A percentile compares a stretch with the other conserved stretches of the same genome.
Evolutionary conservation across 2,329 filamentous ascomycete species (phyloP).

Genomic region (Emydomyces testavorans): DNA sequence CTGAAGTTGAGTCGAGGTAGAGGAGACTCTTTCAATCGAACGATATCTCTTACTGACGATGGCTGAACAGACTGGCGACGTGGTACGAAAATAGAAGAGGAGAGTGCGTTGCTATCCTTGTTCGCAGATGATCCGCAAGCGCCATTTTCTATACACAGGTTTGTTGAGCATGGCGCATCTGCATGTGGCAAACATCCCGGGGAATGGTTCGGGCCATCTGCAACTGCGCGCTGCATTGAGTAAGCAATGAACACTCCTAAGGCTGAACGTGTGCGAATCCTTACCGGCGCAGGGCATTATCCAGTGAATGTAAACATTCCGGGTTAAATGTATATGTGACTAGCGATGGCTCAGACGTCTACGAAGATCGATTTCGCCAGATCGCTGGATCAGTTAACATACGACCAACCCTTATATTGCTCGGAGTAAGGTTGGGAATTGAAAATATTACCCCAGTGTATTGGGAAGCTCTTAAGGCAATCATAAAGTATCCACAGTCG

Average conservation of each 20-base stretch:
- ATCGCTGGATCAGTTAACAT: conserved; percentile 57
- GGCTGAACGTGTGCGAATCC: background rate
- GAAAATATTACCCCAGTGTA: conserved; percentile 92
- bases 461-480: conserved; percentile 79
- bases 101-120: conserved; percentile 60
- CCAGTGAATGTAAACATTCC: conserved; percentile 50
- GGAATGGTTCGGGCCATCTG: conserved; percentile 98
- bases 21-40: background rate
- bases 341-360: conserved; percentile 81
- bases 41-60: background rate
- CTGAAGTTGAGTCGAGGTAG: conserved; percentile 67
- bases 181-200: conserved; percentile 90
- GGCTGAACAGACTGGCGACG: conserved; percentile 58
- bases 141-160: conserved; percentile 89
- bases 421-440: conserved; percentile 81
- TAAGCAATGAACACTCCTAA: conserved; percentile 38
- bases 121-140: conserved; percentile 81
- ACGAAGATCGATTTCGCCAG: conserved; percentile 75
- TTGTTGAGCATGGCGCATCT: conserved; percentile 74
- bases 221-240: conserved; percentile 89
- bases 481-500: conserved; percentile 80
- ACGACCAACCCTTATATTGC: conserved; percentile 73
- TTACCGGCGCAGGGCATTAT: conserved; percentile 52
- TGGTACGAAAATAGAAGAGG: conserved; percentile 45
- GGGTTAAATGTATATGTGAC: conserved; percentile 75